These are phyloP conservation scores for Stygiomarasmius scandens DNA, from an alignment of 1,284 basidiomycete species.

Conservation along the genomic window DNA sequence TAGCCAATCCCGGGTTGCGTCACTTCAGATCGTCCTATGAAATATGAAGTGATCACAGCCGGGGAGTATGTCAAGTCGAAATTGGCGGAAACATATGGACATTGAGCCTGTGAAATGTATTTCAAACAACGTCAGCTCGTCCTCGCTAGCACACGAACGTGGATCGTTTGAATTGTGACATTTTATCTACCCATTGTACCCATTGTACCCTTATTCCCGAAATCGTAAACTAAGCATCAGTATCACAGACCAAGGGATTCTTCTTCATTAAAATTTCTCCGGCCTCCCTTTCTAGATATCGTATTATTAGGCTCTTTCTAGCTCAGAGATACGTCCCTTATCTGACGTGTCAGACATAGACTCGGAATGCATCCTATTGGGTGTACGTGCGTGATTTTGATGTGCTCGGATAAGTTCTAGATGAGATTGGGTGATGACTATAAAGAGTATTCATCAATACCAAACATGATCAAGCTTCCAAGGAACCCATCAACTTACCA, in stretches of 20 bases:
- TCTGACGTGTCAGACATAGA: not conserved
- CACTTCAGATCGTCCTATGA: slow-evolving; percentile 58
- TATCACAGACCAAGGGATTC: too few relatives aligned
- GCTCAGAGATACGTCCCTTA: not conserved
- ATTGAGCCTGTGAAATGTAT: too few relatives aligned
- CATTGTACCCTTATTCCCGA: too few relatives aligned
- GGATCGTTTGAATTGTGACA: too few relatives aligned
- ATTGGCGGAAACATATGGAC: slow-evolving; percentile 56
- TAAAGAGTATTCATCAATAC: not conserved
- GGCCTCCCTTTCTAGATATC: too few relatives aligned
- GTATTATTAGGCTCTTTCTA: too few relatives aligned
- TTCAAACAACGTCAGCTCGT: too few relatives aligned
- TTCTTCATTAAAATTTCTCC: too few relatives aligned
- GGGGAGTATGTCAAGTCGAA: slow-evolving; percentile 69
- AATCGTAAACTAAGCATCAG: too few relatives aligned
- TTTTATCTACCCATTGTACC: too few relatives aligned
- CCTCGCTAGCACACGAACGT: too few relatives aligned
- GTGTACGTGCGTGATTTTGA: slow-evolving; percentile 23
- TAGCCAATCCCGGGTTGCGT: slow-evolving; percentile 74
- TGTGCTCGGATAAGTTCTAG: slow-evolving; percentile 25
- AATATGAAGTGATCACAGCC: slow-evolving; percentile 65
- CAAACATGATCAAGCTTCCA: not conserved
- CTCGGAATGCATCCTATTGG: not conserved
- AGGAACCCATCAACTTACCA: slow-evolving; percentile 30
- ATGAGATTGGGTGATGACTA: slow-evolving; percentile 25